These are phyloP conservation scores for Cenchrus americanus DNA, from an alignment of 176 grass and related monocot species.

Conservation along the genomic window DNA sequence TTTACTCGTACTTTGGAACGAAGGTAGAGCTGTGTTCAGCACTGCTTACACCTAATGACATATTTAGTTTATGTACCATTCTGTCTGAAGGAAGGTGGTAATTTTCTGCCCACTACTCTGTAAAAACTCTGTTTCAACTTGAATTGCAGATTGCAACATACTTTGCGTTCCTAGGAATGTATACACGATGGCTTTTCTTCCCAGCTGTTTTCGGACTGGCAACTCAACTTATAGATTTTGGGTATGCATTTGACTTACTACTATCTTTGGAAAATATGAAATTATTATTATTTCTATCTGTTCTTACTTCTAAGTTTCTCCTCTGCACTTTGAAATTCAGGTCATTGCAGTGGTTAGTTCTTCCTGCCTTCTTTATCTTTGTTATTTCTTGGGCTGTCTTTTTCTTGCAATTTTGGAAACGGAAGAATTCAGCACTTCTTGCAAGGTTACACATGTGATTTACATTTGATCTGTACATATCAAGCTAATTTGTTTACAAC, in stretches of 20 bases:
- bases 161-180: conserved; percentile 98
- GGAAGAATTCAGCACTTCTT: conserved; percentile 92
- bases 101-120: neutral
- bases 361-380: conserved; percentile 95
- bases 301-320: conserved; percentile 23
- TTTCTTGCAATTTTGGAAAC: conserved; percentile 99
- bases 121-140: conserved; percentile 11
- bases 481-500: conserved; percentile 24
- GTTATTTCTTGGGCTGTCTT: conserved; percentile 92
- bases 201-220: conserved; percentile 86
- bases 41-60: neutral
- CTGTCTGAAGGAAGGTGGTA: conserved; percentile 33
- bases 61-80: conserved; percentile 19
- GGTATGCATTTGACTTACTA: conserved; percentile 50
- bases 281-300: conserved; percentile 10
- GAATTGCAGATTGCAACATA: conserved; percentile 90
- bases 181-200: conserved; percentile 92
- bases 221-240: conserved; percentile 90
- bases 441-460: conserved; percentile 54
- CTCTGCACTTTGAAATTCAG: conserved; percentile 50
- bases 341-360: conserved; percentile 83
- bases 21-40: conserved; percentile 59
- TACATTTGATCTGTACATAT: conserved; percentile 20
- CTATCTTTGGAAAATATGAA: conserved; percentile 2
- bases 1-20: conserved; percentile 92